A percentile compares a stretch with the other conserved stretches of the same genome.
Conservation (phyloP, 345 rosid species). For the Kandelia obovata region DNA sequence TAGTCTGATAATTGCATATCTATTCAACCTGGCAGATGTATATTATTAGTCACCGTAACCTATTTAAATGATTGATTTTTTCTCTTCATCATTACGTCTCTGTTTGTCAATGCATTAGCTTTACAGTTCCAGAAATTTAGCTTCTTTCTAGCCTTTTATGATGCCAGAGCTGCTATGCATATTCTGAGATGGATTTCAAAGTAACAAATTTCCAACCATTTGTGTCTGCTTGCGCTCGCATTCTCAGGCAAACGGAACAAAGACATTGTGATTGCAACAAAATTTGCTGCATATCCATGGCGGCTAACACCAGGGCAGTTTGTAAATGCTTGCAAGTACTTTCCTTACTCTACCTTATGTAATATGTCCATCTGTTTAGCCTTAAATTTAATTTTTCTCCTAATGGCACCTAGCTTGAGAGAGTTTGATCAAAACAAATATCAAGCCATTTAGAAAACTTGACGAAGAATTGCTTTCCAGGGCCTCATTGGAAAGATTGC, state of each 20-base stretch:
- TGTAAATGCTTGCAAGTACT: slow-evolving; percentile 85
- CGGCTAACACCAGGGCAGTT: slow-evolving; percentile 85
- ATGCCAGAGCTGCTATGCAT: too few species aligned
- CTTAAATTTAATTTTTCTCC: too few species aligned
- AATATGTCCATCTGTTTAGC: neutral
- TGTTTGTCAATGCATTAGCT: too few species aligned
- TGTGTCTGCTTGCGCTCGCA: neutral
- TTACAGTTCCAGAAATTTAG: too few species aligned
- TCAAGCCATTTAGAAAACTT: neutral
- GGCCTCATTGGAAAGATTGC: slow-evolving; percentile 70
- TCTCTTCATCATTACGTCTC: too few species aligned
- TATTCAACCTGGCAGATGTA: too few species aligned
- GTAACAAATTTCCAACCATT: neutral
- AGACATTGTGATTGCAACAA: slow-evolving; percentile 74
- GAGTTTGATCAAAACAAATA: neutral
- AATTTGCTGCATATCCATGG: slow-evolving; percentile 99
- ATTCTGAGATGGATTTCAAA: neutral
- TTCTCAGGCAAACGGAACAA: slow-evolving; percentile 41
- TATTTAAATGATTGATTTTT: too few species aligned
- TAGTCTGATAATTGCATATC: too few species aligned
- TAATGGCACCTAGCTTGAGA: neutral
- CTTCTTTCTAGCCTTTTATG: too few species aligned
- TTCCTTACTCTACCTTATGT: neutral
- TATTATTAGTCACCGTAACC: too few species aligned
- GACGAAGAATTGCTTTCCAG: slow-evolving; percentile 31